These are phyloP conservation scores for Coemansia sp. DNA, from an alignment of 192 early-diverging fungal species.

Conservation along the genomic window DNA sequence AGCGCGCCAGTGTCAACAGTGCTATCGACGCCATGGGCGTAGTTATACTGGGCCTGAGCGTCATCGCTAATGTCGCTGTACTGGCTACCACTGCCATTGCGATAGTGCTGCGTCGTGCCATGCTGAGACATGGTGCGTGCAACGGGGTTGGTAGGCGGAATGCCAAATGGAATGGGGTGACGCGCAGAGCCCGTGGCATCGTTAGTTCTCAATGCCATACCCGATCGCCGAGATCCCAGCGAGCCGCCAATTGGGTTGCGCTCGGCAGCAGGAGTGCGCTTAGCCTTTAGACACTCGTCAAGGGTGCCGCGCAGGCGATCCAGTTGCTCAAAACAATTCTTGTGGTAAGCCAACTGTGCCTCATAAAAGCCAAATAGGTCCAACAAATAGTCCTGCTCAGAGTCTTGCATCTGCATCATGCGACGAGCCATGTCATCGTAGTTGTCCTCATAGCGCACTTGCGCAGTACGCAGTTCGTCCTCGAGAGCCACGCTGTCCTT, in stretches of 20 bases:
- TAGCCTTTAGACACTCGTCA: conserved; percentile 36
- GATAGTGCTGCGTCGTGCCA: conserved; percentile 12
- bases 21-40: conserved; percentile 15
- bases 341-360: conserved; percentile 50
- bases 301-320: conserved; percentile 24
- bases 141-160: conserved; percentile 16
- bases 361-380: conserved; percentile 56
- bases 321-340: conserved; percentile 37
- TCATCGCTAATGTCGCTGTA: conserved; percentile 33
- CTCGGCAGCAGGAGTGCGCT: conserved; percentile 38
- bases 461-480: conserved; percentile 85
- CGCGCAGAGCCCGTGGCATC: conserved; percentile 19
- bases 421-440: conserved; percentile 68
- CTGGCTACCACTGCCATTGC: conserved; percentile 32
- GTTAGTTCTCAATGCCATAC: conserved; percentile 22
- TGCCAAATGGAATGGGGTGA: conserved; percentile 29
- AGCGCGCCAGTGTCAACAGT: conserved; percentile 12
- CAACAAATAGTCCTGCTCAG: conserved; percentile 64
- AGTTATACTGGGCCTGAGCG: conserved; percentile 9
- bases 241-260: conserved; percentile 29
- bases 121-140: conserved; percentile 34
- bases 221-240: conserved; percentile 27
- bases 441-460: conserved; percentile 93
- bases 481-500: conserved; percentile 90
- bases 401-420: conserved; percentile 82